phyloP scores from a whole-genome alignment of 805 yeast genomes.

The Lipomyces oligophaga region DNA sequence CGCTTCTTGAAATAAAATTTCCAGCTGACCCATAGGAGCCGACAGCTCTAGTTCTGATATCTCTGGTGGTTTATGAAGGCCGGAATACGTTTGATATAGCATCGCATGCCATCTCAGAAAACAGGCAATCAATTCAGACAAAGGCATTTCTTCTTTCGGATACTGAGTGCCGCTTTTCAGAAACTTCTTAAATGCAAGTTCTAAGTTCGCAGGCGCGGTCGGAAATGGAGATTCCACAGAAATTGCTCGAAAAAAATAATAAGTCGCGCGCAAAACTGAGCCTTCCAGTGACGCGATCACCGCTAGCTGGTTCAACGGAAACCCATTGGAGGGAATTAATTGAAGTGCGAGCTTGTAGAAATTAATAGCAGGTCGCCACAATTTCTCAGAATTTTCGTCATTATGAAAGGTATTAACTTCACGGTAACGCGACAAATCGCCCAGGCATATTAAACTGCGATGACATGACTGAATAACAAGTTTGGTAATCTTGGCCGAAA shows the following conservation, averaged over 20 bases:
- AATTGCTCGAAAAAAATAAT: constrained; percentile 27
- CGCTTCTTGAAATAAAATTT: constrained; percentile 1
- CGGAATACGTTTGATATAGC: not conserved
- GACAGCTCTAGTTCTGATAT: not conserved
- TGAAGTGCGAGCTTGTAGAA: constrained; percentile 27
- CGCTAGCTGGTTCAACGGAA: constrained; percentile 30
- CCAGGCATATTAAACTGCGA: constrained; percentile 24
- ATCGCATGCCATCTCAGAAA: constrained; percentile 21
- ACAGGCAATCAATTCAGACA: constrained; percentile 4
- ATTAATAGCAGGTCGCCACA: constrained; percentile 24
- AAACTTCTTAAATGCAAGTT: constrained; percentile 20
- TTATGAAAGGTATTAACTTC: constrained; percentile 17
- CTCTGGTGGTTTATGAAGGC: not conserved
- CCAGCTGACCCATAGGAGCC: too few species aligned
- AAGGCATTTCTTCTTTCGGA: constrained; percentile 7
- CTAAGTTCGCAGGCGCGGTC: constrained; percentile 23
- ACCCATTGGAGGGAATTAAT: constrained; percentile 23
- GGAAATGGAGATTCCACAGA: constrained; percentile 24
- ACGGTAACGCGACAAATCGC: constrained; percentile 31
- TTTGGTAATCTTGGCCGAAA: not conserved
- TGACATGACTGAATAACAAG: constrained; percentile 20
- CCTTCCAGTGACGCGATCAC: constrained; percentile 20
- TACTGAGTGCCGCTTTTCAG: constrained; percentile 3
- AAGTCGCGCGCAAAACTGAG: constrained; percentile 23
- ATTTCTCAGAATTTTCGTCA: constrained; percentile 6